Conservation (phyloP, 257 asterid species). For the Scutellaria barbata region DNA sequence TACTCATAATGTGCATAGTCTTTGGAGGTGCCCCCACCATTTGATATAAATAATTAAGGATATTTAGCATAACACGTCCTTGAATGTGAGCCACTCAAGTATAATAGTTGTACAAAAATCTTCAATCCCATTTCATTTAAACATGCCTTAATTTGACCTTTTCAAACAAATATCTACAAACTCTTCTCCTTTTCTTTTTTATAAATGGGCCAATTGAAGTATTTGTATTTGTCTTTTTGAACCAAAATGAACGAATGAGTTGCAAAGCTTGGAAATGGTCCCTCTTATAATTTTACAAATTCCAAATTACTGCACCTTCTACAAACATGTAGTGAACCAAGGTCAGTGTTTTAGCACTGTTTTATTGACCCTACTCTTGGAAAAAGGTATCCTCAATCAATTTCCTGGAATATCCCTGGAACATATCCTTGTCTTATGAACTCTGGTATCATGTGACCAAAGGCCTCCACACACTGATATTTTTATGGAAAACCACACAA, state of each 20-base stretch:
- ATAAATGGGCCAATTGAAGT: conserved; percentile 27
- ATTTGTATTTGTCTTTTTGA: conserved; percentile 17
- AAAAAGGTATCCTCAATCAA: conserved; percentile 22
- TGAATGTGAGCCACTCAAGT: not conserved
- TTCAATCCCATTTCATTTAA: not conserved
- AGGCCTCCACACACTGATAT: conserved; percentile 41
- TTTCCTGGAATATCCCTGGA: conserved; percentile 52
- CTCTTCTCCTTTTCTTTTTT: not conserved
- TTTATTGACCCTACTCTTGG: conserved; percentile 32
- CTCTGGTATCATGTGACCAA: conserved; percentile 21
- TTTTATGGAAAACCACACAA: conserved; percentile 24
- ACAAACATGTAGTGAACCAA: not conserved
- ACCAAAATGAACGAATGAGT: conserved; percentile 31
- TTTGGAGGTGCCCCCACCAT: not conserved
- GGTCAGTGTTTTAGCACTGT: conserved; percentile 3
- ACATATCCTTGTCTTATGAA: conserved; percentile 29
- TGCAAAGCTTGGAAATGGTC: conserved; percentile 20
- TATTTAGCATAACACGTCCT: not conserved
- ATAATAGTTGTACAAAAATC: not conserved
- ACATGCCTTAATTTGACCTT: conserved; percentile 11
- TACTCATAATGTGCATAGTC: not conserved
- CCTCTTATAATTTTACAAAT: conserved; percentile 14
- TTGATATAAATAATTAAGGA: not conserved
- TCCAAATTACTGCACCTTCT: not conserved
- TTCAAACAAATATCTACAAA: not conserved